Evolutionary conservation across 176 grass and related monocot genomes (phyloP).

Genomic region (Pontederia crassipes): DNA sequence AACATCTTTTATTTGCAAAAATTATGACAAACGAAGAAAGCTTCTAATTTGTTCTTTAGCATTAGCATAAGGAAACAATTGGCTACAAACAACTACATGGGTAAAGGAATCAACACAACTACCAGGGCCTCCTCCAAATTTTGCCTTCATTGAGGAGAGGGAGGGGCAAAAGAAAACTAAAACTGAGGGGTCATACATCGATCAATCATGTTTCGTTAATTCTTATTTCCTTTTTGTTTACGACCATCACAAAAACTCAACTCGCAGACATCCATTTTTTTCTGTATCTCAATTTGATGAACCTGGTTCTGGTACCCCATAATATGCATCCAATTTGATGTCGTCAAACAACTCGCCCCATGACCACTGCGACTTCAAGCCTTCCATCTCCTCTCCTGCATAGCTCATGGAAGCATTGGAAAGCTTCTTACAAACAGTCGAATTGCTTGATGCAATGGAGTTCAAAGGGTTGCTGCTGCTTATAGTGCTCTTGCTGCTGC

Average conservation of each 20-base stretch:
- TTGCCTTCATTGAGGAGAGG: too few species aligned
- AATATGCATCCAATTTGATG: constrained; percentile 17
- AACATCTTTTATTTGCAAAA: too few species aligned
- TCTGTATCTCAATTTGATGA: constrained; percentile 19
- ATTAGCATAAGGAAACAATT: too few species aligned
- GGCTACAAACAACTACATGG: too few species aligned
- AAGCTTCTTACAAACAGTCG: constrained; percentile 4
- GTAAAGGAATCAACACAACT: too few species aligned
- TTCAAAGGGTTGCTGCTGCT: constrained; percentile 1
- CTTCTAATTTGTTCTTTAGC: too few species aligned
- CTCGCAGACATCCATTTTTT: too few species aligned
- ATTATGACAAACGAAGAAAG: too few species aligned
- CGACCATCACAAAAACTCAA: not conserved
- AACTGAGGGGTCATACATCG: not conserved
- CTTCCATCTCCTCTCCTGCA: constrained; percentile 12
- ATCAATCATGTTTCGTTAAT: not conserved
- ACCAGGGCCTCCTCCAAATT: too few species aligned
- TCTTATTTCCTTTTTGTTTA: constrained; percentile 2
- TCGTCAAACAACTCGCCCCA: constrained; percentile 37
- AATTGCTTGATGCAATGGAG: not conserved
- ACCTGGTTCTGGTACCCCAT: constrained; percentile 31
- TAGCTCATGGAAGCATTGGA: not conserved
- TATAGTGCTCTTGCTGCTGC: constrained; percentile 14
- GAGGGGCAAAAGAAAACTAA: too few species aligned
- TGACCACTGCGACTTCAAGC: constrained; percentile 19